Evolutionary conservation across 495 filamentous ascomycete genomes (phyloP), one percentile per base, ranked within the genome.

Genomic region (Penicillium goetzii): DNA sequence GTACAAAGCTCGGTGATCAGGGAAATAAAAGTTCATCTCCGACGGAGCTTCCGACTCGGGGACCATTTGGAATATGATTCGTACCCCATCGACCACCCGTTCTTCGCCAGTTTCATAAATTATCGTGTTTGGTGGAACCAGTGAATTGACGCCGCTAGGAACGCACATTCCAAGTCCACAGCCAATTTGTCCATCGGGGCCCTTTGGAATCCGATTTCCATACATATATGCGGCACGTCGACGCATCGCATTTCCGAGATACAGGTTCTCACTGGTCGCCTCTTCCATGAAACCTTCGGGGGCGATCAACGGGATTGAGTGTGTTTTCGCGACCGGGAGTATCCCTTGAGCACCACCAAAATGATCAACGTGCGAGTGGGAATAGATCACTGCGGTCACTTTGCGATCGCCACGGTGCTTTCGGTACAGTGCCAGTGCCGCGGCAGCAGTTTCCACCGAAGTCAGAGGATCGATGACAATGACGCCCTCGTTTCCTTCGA

Each of bases 291-390:
- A 73, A 3, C 68, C 68, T 21, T 68, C 69, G 11, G 72, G 72
- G 0, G 69, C 72, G 17, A 70, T 45, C 21, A 74, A 63, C 6
- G 62, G 56, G n/a, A 74, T 65, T 1, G 61, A 55, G 14, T 63
- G 43, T 0, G 47, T 49, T 2, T 51, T 34, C 14, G 28, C 62
- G 9, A 47, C n/a, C 2, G 50, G 53, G 3, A 60, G 43, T 15
- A 74, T 38, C 1, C 66, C 69, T 26, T 47, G 45, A 6, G 60
- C 69, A 19, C 72, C 72, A 7, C 65, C 64, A 30, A 64, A 69
- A 26, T 74, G 72, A 38, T 74, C 72, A n/a, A 59, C 51, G 33
- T 72, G 69, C 1, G 72, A 74, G 40, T 74, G 72, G 0, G 72
- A 65, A 56, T 74, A 74, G 19, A 74, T 68, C 23, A 74, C 25